Base-by-base conservation (phyloP, 148 eudicot species). In the Tetragonia tetragonoides region DNA sequence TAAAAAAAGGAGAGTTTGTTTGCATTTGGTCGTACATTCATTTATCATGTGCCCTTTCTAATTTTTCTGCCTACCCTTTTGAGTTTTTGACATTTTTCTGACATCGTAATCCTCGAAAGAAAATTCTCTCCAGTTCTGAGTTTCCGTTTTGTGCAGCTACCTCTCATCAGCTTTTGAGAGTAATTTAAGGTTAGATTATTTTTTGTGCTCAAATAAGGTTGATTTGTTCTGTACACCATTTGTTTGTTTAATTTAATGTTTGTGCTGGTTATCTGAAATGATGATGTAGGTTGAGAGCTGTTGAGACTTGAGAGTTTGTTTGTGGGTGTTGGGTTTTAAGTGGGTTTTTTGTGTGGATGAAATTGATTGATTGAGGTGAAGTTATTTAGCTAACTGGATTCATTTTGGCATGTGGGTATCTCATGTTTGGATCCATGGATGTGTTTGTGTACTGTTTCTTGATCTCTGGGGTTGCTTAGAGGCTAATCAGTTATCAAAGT, bases 341-440 rank as follows among this genome's bases (percentile, higher is more conserved):
- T 37, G 44, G 23, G 73, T 51, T 68, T 54, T 73, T 39, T 10
- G 68, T 73, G 49, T 10, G 68, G 78, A 15, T 53, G 75, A 3
- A 53, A 16, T 77, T 78, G 67, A 15, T 42, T 72, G 38, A 74
- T 78, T 82, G 85, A 84, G 75, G 77, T 73, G 67, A 40, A 68
- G 34, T 0, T 28, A 76, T 46, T 46, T 81, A 53, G 73, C 63
- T 54, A 28, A 74, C 76, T 82, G 77, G 54, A 73, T 34, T 64
- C 70, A 75, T 61, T 81, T 80, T 77, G 88, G 81, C 72, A 77
- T 73, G 75, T 85, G 83, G 87, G 87, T 81, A 46, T 64, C 23
- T 72, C 73, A 83, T 78, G 77, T 79, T 83, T 75, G 80, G 83
- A 78, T 78, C 76, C 73, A 75, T 80, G 80, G 78, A 73, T 82